Conservation (phyloP, 495 filamentous ascomycete species). For the Trichoderma orchidacearum region DNA sequence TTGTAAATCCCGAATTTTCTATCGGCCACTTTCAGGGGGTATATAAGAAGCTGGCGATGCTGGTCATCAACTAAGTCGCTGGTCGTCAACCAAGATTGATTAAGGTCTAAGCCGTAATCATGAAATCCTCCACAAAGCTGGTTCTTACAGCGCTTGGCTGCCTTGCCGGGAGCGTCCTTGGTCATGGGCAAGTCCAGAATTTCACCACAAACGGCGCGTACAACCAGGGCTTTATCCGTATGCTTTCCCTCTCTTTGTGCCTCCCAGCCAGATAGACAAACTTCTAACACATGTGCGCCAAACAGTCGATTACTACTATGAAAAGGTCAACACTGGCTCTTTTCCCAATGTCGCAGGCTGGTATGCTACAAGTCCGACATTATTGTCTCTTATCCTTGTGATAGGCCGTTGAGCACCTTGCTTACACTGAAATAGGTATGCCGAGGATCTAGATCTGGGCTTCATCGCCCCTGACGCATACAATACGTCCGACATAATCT, state of each 20-base stretch:
- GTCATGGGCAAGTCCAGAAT: not conserved
- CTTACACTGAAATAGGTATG: conserved; percentile 8
- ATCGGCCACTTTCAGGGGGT: not conserved
- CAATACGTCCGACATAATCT: conserved; percentile 17
- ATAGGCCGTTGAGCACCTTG: not conserved
- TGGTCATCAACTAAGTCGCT: not conserved
- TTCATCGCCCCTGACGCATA: conserved; percentile 17
- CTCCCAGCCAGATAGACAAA: not conserved
- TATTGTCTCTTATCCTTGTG: not conserved
- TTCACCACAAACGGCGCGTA: not conserved
- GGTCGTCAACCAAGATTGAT: not conserved
- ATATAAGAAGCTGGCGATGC: not conserved
- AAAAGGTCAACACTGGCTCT: not conserved
- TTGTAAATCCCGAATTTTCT: not conserved
- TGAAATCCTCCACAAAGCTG: not conserved
- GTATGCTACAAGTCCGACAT: not conserved
- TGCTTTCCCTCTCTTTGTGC: not conserved
- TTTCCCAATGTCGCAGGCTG: conserved; percentile 1
- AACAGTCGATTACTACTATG: not conserved
- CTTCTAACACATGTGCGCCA: not conserved
- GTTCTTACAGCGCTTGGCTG: not conserved
- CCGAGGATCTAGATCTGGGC: conserved; percentile 18
- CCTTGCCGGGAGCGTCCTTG: not conserved
- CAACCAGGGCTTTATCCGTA: not conserved
- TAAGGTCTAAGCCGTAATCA: not conserved